A percentile compares a stretch with the other conserved stretches of the same genome.
Conservation (phyloP, 2,329 filamentous ascomycete species). For the Alternaria arborescens region DNA sequence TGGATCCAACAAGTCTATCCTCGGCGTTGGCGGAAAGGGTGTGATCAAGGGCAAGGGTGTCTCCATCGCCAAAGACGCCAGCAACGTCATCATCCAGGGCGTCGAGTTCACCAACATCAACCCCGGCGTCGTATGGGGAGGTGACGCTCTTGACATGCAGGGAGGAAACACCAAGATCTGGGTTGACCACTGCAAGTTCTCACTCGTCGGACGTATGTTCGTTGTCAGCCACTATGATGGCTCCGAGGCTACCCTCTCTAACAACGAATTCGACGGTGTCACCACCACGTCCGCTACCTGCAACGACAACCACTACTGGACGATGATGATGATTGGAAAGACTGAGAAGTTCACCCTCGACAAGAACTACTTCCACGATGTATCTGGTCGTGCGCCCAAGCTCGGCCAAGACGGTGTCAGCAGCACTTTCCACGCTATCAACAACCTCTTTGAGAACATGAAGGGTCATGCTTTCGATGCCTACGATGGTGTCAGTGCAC, state of each 20-base stretch:
- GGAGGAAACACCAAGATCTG: conserved; percentile 48
- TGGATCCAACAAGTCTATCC: conserved; percentile 54
- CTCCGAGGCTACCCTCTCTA: conserved; percentile 56
- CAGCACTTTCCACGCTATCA: conserved; percentile 34
- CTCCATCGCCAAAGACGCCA: conserved; percentile 41
- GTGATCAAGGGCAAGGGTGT: conserved; percentile 56
- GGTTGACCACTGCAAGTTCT: conserved; percentile 54
- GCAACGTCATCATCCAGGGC: conserved; percentile 54
- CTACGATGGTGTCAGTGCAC: conserved; percentile 28
- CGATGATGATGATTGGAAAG: conserved; percentile 53
- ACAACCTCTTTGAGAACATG: conserved; percentile 53
- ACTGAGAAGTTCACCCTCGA: conserved; percentile 55
- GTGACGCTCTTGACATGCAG: conserved; percentile 50
- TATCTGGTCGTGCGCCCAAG: conserved; percentile 57
- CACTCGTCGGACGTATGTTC: conserved; percentile 57
- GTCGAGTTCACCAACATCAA: conserved; percentile 51
- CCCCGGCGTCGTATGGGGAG: conserved; percentile 52
- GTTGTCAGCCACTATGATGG: conserved; percentile 49
- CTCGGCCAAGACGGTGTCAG: conserved; percentile 47
- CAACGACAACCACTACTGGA: conserved; percentile 60
- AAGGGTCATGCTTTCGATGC: conserved; percentile 55
- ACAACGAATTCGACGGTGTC: conserved; percentile 57
- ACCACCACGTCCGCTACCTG: conserved; percentile 56
- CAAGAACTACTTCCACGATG: conserved; percentile 58
- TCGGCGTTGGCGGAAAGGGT: conserved; percentile 52